These are phyloP conservation scores for Globisporangium ultimum DNA, from an alignment of 352 stramenopile species.

Conservation along the genomic window DNA sequence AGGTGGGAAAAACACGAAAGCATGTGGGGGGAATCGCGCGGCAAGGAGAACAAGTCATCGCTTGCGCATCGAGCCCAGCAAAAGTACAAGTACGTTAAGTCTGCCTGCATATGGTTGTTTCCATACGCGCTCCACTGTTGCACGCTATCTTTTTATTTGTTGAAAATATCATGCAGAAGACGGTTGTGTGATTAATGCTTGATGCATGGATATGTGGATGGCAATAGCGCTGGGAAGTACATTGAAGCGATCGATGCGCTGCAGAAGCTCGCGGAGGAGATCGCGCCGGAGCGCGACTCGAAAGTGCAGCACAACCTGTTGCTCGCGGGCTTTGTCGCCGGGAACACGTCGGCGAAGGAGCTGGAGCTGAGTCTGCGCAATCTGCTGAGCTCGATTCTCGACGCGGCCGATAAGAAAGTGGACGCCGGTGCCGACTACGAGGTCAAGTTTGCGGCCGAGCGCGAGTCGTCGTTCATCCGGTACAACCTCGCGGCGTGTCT, in stretches of 20 bases:
- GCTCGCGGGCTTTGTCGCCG: conserved; percentile 63
- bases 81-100: conserved; percentile 81
- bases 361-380: conserved; percentile 71
- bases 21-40: conserved; percentile 64
- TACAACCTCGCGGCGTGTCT: conserved; percentile 89
- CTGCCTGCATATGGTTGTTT: neutral
- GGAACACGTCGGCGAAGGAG: conserved; percentile 57
- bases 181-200: conserved; percentile 2
- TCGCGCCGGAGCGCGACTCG: conserved; percentile 65
- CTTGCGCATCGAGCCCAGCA: conserved; percentile 82
- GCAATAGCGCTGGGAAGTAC: conserved; percentile 77
- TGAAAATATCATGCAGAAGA: too few species aligned
- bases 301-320: conserved; percentile 87
- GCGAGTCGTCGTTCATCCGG: conserved; percentile 82
- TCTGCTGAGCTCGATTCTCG: conserved; percentile 39
- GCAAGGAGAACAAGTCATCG: conserved; percentile 86
- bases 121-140: neutral
- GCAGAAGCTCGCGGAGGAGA: conserved; percentile 81
- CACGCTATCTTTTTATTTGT: too few species aligned
- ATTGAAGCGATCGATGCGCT: conserved; percentile 80
- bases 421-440: conserved; percentile 27
- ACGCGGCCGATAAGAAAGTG: conserved; percentile 41
- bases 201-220: conserved; percentile 2
- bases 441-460: conserved; percentile 63
- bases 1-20: neutral